Evolutionary conservation across 352 stramenopile genomes (phyloP), one percentile per base, ranked within the genome.

Genomic region (Pythium vanterpoolii): DNA sequence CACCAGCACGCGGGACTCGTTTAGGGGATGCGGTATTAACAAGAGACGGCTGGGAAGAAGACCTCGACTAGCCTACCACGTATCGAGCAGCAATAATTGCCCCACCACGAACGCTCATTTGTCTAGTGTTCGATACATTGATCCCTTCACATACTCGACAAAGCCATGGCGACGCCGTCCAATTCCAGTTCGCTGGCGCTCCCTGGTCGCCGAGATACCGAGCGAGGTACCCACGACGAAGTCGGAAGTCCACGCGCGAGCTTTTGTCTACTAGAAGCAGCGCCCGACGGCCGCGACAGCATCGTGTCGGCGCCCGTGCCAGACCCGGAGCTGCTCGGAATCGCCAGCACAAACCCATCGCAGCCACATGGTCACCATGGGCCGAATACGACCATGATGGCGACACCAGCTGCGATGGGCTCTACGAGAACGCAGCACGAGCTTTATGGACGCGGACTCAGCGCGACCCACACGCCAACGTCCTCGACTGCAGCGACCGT

Each of bases 231-330:
- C 23, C 62, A 45, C 31, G 52, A 62, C 45, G 66, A 59, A 23
- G 33, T 63, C 27, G 33, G 64, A 21, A 85, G 76, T 53, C 77
- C 76, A n/a, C 64, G 60, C 57, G 69, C 80, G 54, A 88, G 80
- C 61, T 90, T 90, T 64, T 73, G 73, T 48, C 66, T 90, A 19
- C 62, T 90, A 10, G 79, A 90, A 47, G 77, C 72, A 16, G 26
- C 62, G 5, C 27, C 36, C 1, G 58, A 71, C 31, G 64, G 61
- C 33, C 57, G 53, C 40, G 58, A 66, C 48, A 66, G 56, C 31
- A 42, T 24, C 28, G 34, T 43, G 9, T 61, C 62, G 18, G 43
- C 55, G 18, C 24, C 34, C 0, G 24, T 56, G 21, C 18, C 56
- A 11, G 28, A 21, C 40, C 45, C 28, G 33, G 58, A 52, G 52